Evolutionary conservation across 768 basidiomycete genomes (phyloP).

Genomic region (Tricholoma sp.): DNA sequence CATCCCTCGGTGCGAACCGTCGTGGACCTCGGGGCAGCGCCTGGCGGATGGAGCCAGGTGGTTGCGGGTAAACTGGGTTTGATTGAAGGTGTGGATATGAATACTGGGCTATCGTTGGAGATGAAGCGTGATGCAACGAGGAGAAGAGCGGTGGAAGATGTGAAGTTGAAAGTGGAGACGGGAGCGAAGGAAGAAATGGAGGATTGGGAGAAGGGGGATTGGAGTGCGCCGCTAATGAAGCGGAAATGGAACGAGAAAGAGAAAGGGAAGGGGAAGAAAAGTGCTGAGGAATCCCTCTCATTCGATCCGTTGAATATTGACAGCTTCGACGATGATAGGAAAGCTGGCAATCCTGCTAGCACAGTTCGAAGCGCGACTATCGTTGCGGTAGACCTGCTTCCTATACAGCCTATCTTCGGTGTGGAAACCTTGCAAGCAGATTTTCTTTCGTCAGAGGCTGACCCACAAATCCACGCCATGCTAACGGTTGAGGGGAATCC

Average conservation of each 20-base stretch:
- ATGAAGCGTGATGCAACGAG: neutral
- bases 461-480: constrained; percentile 35
- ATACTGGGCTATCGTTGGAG: neutral
- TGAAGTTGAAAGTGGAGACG: neutral
- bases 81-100: neutral
- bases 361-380: constrained; percentile 28
- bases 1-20: constrained; percentile 53
- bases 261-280: constrained; percentile 2
- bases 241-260: neutral
- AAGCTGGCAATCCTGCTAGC: constrained; percentile 25
- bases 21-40: constrained; percentile 88
- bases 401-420: constrained; percentile 66
- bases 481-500: constrained; percentile 21
- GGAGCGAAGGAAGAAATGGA: constrained; percentile 1
- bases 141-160: neutral
- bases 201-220: neutral
- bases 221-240: neutral
- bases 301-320: constrained; percentile 44
- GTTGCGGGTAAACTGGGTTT: constrained; percentile 58
- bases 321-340: constrained; percentile 6
- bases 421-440: constrained; percentile 73
- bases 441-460: constrained; percentile 60
- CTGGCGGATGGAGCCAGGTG: constrained; percentile 94
- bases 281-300: neutral
- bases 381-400: constrained; percentile 78